Percentiles rank a stretch among this genome's conserved stretches.
These are phyloP conservation scores for Corymbia citriodora DNA, from an alignment of 441 rosid species.

Conservation along the genomic window DNA sequence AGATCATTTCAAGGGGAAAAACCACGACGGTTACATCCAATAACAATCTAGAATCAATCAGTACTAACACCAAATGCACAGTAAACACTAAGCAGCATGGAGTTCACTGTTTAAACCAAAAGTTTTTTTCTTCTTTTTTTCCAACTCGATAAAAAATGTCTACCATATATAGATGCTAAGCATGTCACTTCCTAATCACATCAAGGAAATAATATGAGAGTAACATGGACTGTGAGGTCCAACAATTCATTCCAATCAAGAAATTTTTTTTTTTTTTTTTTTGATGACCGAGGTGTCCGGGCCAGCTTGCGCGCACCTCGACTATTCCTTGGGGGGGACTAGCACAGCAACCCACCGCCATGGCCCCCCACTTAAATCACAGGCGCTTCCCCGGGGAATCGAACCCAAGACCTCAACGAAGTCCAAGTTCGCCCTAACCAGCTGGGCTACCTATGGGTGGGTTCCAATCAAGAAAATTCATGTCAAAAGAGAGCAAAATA, in stretches of 20 bases:
- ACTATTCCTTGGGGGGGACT: too few species aligned
- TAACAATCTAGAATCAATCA: background rate
- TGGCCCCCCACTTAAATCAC: too few species aligned
- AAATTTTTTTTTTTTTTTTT: too few species aligned
- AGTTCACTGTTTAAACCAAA: background rate
- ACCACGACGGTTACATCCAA: rapidly evolving
- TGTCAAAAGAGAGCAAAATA: background rate
- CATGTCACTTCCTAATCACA: background rate
- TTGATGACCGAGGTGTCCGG: too few species aligned
- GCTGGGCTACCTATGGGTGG: too few species aligned
- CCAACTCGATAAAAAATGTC: rapidly evolving
- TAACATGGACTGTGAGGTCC: rapidly evolving
- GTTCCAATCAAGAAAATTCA: background rate
- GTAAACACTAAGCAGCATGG: background rate
- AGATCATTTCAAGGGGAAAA: background rate
- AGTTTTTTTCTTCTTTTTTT: rapidly evolving
- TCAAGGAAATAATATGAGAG: background rate
- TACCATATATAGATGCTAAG: rapidly evolving
- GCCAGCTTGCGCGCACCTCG: too few species aligned
- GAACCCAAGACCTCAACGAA: too few species aligned
- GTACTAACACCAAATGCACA: background rate
- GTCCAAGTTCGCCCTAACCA: too few species aligned
- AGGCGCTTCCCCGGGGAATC: too few species aligned
- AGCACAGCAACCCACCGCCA: too few species aligned
- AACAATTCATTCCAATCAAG: background rate